A percentile compares a stretch with the other conserved stretches of the same genome.
Evolutionary conservation across 2,329 filamentous ascomycete species (phyloP).

Genomic region (Allantophomopsis lycopodina): DNA sequence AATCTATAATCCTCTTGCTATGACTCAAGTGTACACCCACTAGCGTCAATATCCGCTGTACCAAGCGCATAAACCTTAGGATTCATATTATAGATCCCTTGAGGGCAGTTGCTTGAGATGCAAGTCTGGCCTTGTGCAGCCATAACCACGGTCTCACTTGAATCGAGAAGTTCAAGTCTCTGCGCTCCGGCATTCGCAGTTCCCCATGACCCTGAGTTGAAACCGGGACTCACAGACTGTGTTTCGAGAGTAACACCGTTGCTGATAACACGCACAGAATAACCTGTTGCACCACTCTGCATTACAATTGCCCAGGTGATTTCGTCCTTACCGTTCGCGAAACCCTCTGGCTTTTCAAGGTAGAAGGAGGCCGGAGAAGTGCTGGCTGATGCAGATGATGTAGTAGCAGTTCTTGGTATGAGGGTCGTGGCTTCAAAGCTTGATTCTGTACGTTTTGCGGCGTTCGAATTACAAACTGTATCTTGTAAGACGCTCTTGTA

Average conservation of each 20-base stretch:
- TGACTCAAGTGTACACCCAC: too few species aligned
- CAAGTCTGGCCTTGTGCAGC: neutral
- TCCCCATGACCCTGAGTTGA: neutral
- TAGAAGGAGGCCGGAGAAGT: too few species aligned
- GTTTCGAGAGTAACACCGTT: neutral
- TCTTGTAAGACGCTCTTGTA: neutral
- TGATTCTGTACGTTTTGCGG: too few species aligned
- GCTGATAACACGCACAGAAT: neutral
- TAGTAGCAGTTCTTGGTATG: too few species aligned
- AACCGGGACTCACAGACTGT: neutral
- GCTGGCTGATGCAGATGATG: too few species aligned
- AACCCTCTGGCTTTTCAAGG: neutral
- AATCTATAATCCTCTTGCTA: too few species aligned
- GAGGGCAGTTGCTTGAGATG: neutral
- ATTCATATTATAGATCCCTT: neutral
- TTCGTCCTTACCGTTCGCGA: neutral
- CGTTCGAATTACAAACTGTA: neutral
- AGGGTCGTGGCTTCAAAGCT: too few species aligned
- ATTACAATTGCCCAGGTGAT: neutral
- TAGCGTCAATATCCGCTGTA: too few species aligned
- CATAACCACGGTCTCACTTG: neutral
- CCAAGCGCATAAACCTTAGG: neutral
- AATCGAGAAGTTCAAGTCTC: neutral
- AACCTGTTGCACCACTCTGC: neutral
- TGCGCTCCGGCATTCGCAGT: neutral